Conservation (phyloP, 2,329 filamentous ascomycete species). For the Arachnopeziza araneosa region DNA sequence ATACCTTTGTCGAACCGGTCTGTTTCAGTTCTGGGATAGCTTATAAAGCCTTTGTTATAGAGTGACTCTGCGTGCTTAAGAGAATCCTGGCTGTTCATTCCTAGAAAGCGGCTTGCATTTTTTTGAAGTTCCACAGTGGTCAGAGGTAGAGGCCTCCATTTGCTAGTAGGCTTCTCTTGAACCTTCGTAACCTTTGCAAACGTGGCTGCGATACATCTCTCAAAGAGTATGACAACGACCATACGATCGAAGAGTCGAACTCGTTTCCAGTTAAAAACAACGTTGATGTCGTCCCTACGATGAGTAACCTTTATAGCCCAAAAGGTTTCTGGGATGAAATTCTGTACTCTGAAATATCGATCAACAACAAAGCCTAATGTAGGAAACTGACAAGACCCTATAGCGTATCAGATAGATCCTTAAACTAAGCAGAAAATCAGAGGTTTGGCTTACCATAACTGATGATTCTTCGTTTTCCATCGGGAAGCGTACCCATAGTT, state of each 20-base stretch:
- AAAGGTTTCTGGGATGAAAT: conserved; percentile 87
- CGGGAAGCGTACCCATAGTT: conserved; percentile 49
- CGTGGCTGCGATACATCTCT: conserved; percentile 73
- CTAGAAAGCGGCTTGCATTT: conserved; percentile 80
- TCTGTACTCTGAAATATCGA: conserved; percentile 86
- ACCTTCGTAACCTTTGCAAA: conserved; percentile 78
- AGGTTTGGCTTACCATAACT: conserved; percentile 65
- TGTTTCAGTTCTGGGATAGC: conserved; percentile 94
- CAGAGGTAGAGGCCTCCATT: conserved; percentile 87
- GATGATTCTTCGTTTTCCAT: conserved; percentile 42
- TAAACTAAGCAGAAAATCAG: not conserved
- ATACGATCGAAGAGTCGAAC: conserved; percentile 84
- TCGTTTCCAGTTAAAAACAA: conserved; percentile 79
- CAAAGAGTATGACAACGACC: conserved; percentile 74
- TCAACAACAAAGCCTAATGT: conserved; percentile 97
- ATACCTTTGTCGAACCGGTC: conserved; percentile 92
- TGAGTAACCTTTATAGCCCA: conserved; percentile 89
- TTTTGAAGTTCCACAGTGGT: conserved; percentile 97
- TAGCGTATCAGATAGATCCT: conserved; percentile 3
- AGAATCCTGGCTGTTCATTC: conserved; percentile 85
- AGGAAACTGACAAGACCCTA: conserved; percentile 90
- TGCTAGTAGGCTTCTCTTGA: conserved; percentile 84
- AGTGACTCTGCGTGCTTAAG: conserved; percentile 84
- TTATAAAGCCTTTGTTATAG: conserved; percentile 94
- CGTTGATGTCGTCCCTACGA: conserved; percentile 68